phyloP scores from a whole-genome alignment of 305 asterid species.

The Rubia tinctorum region DNA sequence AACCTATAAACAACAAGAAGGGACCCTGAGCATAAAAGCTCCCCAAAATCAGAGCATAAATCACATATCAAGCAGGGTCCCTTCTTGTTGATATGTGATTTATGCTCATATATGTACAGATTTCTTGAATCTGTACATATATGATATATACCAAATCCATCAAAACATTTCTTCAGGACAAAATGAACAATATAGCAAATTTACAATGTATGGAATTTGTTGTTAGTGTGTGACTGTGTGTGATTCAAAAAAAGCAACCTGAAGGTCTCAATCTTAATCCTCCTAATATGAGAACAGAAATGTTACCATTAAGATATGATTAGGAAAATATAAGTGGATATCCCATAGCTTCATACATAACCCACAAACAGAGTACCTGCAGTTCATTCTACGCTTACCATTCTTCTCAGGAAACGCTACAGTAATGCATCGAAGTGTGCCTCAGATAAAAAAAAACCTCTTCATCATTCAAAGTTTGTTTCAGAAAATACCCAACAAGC shows the following conservation, averaged over 20 bases:
- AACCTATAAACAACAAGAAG: too few relatives aligned
- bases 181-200: too few relatives aligned
- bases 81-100: too few relatives aligned
- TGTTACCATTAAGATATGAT: neutral
- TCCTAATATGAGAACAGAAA: neutral
- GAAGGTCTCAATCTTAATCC: neutral
- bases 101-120: too few relatives aligned
- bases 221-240: too few relatives aligned
- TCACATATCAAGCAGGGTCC: too few relatives aligned
- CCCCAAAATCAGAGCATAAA: too few relatives aligned
- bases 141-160: too few relatives aligned
- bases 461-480: neutral
- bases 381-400: slow-evolving; percentile 3
- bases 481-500: neutral
- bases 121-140: too few relatives aligned
- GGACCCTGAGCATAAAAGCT: too few relatives aligned
- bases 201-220: too few relatives aligned
- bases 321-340: neutral
- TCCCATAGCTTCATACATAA: neutral
- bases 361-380: neutral
- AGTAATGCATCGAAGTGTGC: neutral
- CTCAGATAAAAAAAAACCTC: neutral
- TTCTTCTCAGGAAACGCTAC: neutral
- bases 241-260: neutral
- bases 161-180: too few relatives aligned